Evolutionary conservation across 345 rosid genomes (phyloP).

Genomic region (Gossypium sturtianum): DNA sequence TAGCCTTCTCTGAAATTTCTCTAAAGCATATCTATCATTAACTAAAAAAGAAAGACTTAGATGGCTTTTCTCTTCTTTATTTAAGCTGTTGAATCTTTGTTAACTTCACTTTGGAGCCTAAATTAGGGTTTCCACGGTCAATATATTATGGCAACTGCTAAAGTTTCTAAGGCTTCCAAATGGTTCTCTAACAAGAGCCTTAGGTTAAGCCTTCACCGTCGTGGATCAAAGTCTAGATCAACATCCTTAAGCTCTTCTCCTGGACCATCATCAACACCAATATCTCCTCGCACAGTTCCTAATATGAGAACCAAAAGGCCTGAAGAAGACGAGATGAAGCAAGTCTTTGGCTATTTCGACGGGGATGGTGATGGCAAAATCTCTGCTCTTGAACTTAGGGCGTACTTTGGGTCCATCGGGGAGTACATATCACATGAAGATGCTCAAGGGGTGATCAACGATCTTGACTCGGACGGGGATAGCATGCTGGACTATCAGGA

Average conservation of each 20-base stretch:
- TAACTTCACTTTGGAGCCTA: background rate
- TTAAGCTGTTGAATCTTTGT: background rate
- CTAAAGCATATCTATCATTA: background rate
- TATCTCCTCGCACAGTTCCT: background rate
- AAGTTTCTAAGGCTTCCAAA: conserved; percentile 21
- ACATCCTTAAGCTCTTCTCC: conserved; percentile 10
- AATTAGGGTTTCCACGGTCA: too few relatives aligned
- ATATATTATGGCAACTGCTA: conserved; percentile 16
- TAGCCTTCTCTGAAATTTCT: background rate
- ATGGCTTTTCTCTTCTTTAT: background rate
- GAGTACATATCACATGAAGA: conserved; percentile 62
- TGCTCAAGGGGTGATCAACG: conserved; percentile 51
- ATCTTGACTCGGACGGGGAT: conserved; percentile 67
- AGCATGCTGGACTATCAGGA: conserved; percentile 58
- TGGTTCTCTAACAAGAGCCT: conserved; percentile 33
- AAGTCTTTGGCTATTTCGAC: conserved; percentile 66
- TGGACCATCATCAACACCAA: conserved; percentile 12
- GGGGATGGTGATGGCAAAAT: conserved; percentile 67
- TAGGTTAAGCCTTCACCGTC: conserved; percentile 23
- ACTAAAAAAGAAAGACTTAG: too few relatives aligned
- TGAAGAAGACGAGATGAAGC: conserved; percentile 30
- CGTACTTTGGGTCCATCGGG: conserved; percentile 68
- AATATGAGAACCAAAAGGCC: background rate
- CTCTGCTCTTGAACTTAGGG: conserved; percentile 62
- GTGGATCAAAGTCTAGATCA: conserved; percentile 13